Base-by-base conservation (phyloP, 495 filamentous ascomycete species). In the Penicillium chermesinum region DNA sequence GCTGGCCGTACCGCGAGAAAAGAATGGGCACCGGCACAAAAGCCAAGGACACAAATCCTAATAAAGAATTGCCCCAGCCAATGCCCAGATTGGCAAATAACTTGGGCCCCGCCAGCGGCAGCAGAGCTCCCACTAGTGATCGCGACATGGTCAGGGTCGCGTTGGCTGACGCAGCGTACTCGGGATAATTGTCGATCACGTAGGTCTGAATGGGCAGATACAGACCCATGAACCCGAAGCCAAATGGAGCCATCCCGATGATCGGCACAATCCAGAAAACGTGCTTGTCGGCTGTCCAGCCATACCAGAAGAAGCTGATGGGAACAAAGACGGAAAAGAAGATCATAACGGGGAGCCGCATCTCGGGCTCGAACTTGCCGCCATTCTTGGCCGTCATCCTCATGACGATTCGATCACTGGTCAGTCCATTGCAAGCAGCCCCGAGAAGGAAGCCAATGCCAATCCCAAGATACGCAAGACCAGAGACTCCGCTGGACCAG, bases 1-100 rank as follows among this genome's bases (percentile, higher is more conserved):
- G 33, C 46, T 62, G 46, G 0, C 71, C 71, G 53, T 61, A 67
- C 19, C 43, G 39, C 15, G 54, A 57, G 17, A 74, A 61, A 4
- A 65, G 9, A 16, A 71, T 52, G 7, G 67, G 57, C 5, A 65
- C 40, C 0, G 64, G 62, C 2, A 63, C 44, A 78, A 72, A 64
- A 3, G 61, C 82, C 16, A 88, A 50, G 0, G 82, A 72, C 22
- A 89, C 61, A 51, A 87, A 86, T 7, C 67, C 85, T 22, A 87
- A 59, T 20, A 88, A 54, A 5, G 72, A 79, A 53, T 84, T 87
- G 1, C 83, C 84, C 84, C 84, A 87, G 0, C 82, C 83, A 3
- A 83, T 58, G 0, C 82, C 80, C 3, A 89, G 64, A 0, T 59
- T 57, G 0, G 64, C 46, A 61, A 85, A 88, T 80, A 89, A 80